Conservation (phyloP, 495 filamentous ascomycete genomes). For the Daldinia childiae region DNA sequence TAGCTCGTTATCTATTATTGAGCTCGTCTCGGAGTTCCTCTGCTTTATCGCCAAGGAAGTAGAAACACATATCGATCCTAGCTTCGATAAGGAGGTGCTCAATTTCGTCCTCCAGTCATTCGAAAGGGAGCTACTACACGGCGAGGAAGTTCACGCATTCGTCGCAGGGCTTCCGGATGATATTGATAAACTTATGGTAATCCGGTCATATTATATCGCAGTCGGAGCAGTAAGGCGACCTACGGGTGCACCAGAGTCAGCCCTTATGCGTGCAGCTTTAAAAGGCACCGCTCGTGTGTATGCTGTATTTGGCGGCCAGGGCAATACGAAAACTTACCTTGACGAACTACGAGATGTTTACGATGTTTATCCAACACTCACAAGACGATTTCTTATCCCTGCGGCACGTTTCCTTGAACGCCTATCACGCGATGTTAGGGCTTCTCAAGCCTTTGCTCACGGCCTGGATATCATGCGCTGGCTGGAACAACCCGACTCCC, state of each 20-base stretch:
- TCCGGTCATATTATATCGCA: slow-evolving; percentile 80
- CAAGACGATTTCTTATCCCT: slow-evolving; percentile 74
- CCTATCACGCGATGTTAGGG: slow-evolving; percentile 77
- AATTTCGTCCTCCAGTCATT: slow-evolving; percentile 82
- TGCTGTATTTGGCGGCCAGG: slow-evolving; percentile 85
- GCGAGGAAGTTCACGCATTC: slow-evolving; percentile 86
- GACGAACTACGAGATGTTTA: slow-evolving; percentile 84
- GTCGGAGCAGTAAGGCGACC: slow-evolving; percentile 74
- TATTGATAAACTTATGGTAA: slow-evolving; percentile 77
- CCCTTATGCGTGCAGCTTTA: slow-evolving; percentile 77
- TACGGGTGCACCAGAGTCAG: slow-evolving; percentile 80
- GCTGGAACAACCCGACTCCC: slow-evolving; percentile 78
- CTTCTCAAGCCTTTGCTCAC: slow-evolving; percentile 85
- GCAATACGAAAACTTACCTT: slow-evolving; percentile 92
- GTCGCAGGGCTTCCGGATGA: slow-evolving; percentile 74
- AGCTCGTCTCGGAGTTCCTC: slow-evolving; percentile 82
- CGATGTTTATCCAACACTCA: slow-evolving; percentile 78
- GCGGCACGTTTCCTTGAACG: slow-evolving; percentile 74
- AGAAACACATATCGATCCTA: slow-evolving; percentile 78
- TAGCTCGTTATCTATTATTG: slow-evolving; percentile 79
- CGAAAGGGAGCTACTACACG: slow-evolving; percentile 79
- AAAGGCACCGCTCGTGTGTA: slow-evolving; percentile 77
- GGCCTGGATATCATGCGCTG: slow-evolving; percentile 85
- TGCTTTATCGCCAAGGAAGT: slow-evolving; percentile 77
- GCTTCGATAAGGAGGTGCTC: slow-evolving; percentile 76